Evolutionary conservation across 2,329 filamentous ascomycete species (phyloP).

Genomic region (Eutypa lata): DNA sequence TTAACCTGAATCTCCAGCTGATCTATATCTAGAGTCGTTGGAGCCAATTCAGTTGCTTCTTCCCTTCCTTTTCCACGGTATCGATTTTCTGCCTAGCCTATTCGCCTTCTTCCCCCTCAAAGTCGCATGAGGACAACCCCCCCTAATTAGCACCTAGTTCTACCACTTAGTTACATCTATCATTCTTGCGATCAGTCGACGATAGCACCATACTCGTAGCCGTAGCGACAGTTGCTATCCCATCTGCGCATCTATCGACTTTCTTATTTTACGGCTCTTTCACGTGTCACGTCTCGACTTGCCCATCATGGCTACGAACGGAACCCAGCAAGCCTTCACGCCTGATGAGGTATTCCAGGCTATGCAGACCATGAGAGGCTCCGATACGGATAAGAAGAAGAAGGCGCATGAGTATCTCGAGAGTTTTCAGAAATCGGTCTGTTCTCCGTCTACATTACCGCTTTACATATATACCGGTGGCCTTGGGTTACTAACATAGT

Average conservation of each 20-base stretch:
- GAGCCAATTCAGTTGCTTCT: no score
- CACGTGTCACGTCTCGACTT: conserved; percentile 14
- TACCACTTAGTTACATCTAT: not conserved
- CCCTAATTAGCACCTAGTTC: not conserved
- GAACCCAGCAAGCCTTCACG: conserved; percentile 68
- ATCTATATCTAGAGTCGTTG: no score
- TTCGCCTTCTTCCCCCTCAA: not conserved
- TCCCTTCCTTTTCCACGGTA: no score
- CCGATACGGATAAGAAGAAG: conserved; percentile 77
- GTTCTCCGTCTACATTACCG: conserved; percentile 31
- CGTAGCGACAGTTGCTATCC: conserved; percentile 13
- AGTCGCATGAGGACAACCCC: not conserved
- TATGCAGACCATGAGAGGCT: conserved; percentile 87
- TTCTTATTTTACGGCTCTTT: conserved; percentile 8
- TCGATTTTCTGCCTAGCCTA: not conserved
- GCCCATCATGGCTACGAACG: conserved; percentile 63
- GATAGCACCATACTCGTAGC: conserved; percentile 10
- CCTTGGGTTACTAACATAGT: conserved; percentile 14
- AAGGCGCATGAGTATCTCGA: conserved; percentile 89
- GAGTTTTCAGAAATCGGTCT: conserved; percentile 95
- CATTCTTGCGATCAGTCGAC: conserved; percentile 9
- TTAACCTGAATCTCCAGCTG: no score
- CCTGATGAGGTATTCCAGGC: conserved; percentile 76
- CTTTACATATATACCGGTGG: conserved; percentile 18
- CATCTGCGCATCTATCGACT: conserved; percentile 22